Base-by-base conservation (phyloP, 2,329 filamentous ascomycete species). In the Phyllosticta citriasiana region DNA sequence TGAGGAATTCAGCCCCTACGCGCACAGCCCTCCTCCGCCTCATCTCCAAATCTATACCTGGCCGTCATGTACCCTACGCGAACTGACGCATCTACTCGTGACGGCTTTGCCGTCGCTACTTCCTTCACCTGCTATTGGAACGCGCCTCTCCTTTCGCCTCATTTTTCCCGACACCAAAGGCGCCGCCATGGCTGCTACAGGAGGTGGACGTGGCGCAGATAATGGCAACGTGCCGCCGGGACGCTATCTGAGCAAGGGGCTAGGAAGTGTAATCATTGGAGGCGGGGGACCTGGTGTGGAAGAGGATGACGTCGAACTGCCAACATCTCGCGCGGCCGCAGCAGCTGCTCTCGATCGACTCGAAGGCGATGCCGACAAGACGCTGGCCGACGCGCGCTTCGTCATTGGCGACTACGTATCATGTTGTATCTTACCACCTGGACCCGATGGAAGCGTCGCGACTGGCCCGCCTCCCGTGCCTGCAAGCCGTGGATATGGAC, bases 381-480 rank as follows among this genome's bases (percentile, higher is more conserved):
- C 89, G 8, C 76, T 97, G 33, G 80, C 80, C 47, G 89, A 95
- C 59, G 85, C 84, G 35, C 83, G 87, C 24, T 96, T 96, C 69
- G 88, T 96, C 10, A 88, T 94, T 64, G 93, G 93, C 0, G 93
- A 97, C 73, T 96, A 88, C 70, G 81, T 97, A 51, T 87, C 88
- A 62, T 93, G 89, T 71, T 89, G 90, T 4, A 86, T 96, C 63
- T 78, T 93, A 61, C 86, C 89, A 52, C 89, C 90, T 0, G 76
- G 88, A 26, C 77, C 83, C 33, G 88, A 93, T 71, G 91, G 91
- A 0, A 83, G 83, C 33, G 85, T 95, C 50, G 86, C 86, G 53
- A 84, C 88, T 47, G 68, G 77, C 9, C 77, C 82, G n/a, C 77
- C 77, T 24, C 78, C 80, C 27, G 14, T 47, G 14, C 40, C 40